Evolutionary conservation across 495 filamentous ascomycete species (phyloP), one percentile per base, ranked within the genome.

Genomic region (Podospora tetraspora): DNA sequence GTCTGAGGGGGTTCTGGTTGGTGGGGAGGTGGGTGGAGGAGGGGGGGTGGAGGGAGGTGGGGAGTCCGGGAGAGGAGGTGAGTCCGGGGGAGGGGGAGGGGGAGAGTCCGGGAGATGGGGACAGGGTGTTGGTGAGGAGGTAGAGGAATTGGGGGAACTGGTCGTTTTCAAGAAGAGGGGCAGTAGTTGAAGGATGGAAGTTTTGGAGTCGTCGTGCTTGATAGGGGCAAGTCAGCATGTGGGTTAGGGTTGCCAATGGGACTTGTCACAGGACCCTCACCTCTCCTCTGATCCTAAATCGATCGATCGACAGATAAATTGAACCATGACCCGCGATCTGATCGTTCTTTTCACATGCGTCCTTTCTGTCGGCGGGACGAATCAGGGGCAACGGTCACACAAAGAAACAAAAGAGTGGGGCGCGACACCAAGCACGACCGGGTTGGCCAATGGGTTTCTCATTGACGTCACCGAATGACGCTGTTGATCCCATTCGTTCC

Each of bases 1-100:
- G 68, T 57, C 23, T 74, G 70, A 71, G 69, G 57, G 68, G 64
- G 16, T 71, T 71, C 34, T 76, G 72, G 74, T 27, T 63, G 23
- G 72, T 76, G 52, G 67, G 70, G 59, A 60, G 64, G 57, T 74
- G 64, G 64, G 60, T 70, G 56, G 52, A 59, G 24, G 37, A 57
- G 62, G 62, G 62, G 32, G 37, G 60, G 9, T 27, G 60, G 29
- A 62, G 12, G 19, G 60, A 22, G 16, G 60, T 32, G 8, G 22
- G 60, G 8, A 62, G 19, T n/a, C 25, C 25, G 23, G 25, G 30
- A 62, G 60, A n/a, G 23, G 19, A 5, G 24, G 59, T 24, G 24
- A 61, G 22, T 29, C 16, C 22, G 59, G 60, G 7, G 8, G 29
- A 62, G 27, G 27, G n/a, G 23, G 32, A 34, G 32, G 11, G 32